Percentiles rank a stretch among this genome's conserved stretches.
Conservation (phyloP, 495 filamentous ascomycete genomes). For the Penicillium parvum region DNA sequence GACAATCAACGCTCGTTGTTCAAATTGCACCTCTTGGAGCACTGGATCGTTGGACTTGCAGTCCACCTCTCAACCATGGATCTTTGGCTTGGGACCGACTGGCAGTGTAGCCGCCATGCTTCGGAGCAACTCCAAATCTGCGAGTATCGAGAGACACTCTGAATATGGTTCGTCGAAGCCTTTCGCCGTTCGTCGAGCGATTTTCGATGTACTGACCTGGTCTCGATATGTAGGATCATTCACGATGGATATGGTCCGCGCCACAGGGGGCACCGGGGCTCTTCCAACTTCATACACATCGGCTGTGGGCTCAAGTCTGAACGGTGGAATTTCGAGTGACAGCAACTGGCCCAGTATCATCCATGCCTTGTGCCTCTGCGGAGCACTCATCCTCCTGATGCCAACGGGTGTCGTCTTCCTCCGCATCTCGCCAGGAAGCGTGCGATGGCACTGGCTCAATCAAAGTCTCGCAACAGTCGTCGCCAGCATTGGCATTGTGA, state of each 20-base stretch:
- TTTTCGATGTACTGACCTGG: neutral
- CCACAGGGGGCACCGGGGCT: slow-evolving; percentile 36
- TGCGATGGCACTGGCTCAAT: slow-evolving; percentile 46
- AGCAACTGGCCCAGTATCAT: slow-evolving; percentile 34
- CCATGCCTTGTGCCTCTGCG: slow-evolving; percentile 51
- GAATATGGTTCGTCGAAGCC: slow-evolving; percentile 35
- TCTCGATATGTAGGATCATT: slow-evolving; percentile 39
- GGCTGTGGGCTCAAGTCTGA: slow-evolving; percentile 12
- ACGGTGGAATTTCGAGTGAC: slow-evolving; percentile 16
- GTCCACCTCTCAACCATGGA: slow-evolving; percentile 41
- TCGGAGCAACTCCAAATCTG: slow-evolving; percentile 35
- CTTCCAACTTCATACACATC: slow-evolving; percentile 23
- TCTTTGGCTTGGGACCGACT: slow-evolving; percentile 53
- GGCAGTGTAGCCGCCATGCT: slow-evolving; percentile 19
- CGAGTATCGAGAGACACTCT: slow-evolving; percentile 48
- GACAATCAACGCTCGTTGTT: slow-evolving; percentile 45
- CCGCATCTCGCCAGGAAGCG: slow-evolving; percentile 36
- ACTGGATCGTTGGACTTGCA: slow-evolving; percentile 33
- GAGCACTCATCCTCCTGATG: slow-evolving; percentile 49
- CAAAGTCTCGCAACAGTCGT: slow-evolving; percentile 41
- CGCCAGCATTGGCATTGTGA: slow-evolving; percentile 41
- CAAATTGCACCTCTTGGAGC: slow-evolving; percentile 44
- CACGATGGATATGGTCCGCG: slow-evolving; percentile 47
- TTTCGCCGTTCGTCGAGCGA: too few species aligned
- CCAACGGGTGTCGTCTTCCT: slow-evolving; percentile 52